phyloP scores from a whole-genome alignment of 2,329 filamentous ascomycete genomes.

The Thielaviopsis euricoi region DNA sequence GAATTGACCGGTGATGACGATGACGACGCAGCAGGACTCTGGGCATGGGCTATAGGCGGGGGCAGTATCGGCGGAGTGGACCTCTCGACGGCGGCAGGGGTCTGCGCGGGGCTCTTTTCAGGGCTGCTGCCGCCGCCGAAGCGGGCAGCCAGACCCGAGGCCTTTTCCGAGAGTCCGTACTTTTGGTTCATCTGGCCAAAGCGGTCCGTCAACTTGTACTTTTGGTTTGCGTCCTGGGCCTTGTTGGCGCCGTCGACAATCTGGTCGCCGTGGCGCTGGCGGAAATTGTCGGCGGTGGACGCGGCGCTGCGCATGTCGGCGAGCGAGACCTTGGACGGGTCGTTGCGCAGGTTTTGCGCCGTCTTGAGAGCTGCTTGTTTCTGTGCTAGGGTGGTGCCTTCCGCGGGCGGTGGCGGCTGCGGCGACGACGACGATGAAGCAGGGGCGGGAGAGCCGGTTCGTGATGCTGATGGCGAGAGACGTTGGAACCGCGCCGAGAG shows the following conservation, averaged over 20 bases:
- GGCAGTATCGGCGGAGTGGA: too few species aligned
- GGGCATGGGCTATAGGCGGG: too few species aligned
- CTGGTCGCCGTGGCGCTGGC: slow-evolving; percentile 52
- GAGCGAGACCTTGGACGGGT: slow-evolving; percentile 44
- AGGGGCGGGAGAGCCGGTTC: neutral
- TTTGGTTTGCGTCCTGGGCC: slow-evolving; percentile 42
- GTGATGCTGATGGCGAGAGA: slow-evolving; percentile 1
- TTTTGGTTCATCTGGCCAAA: slow-evolving; percentile 14
- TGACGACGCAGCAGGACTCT: too few species aligned
- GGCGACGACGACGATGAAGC: too few species aligned
- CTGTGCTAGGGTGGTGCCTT: slow-evolving; percentile 47
- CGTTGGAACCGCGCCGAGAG: slow-evolving; percentile 11
- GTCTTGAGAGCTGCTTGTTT: slow-evolving; percentile 48
- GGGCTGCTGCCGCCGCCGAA: slow-evolving; percentile 4
- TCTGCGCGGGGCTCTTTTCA: neutral
- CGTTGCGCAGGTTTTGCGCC: slow-evolving; percentile 39
- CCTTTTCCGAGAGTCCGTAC: slow-evolving; percentile 8
- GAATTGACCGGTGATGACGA: too few species aligned
- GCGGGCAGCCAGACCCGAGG: slow-evolving; percentile 6
- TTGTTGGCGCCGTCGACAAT: slow-evolving; percentile 41
- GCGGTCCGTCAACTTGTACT: slow-evolving; percentile 36
- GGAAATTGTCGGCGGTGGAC: slow-evolving; percentile 50
- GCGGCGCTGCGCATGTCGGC: slow-evolving; percentile 41
- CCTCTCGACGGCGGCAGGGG: too few species aligned
- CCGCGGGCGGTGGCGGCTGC: slow-evolving; percentile 16